These are phyloP conservation scores for Ascochyta clinopodiicola DNA, from an alignment of 2,329 filamentous ascomycete genomes.

Conservation along the genomic window DNA sequence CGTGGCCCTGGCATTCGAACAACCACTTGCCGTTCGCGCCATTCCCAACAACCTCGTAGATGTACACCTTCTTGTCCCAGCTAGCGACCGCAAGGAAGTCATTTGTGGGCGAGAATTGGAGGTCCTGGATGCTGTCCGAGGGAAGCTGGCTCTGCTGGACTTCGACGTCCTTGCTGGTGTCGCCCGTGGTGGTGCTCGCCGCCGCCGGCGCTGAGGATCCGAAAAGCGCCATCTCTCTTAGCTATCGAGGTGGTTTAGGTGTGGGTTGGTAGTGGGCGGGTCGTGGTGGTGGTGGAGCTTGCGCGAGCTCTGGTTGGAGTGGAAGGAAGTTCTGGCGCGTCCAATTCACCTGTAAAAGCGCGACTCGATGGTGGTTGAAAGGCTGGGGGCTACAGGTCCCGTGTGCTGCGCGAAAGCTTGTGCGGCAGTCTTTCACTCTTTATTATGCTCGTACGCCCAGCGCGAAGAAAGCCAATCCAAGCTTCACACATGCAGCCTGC, in stretches of 20 bases:
- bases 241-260: slow-evolving; percentile 6
- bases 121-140: slow-evolving; percentile 86
- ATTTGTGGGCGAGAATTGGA: slow-evolving; percentile 77
- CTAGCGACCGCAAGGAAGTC: slow-evolving; percentile 90
- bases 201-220: slow-evolving; percentile 60
- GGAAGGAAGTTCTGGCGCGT: slow-evolving; percentile 17
- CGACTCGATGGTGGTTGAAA: background rate
- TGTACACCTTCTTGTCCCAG: slow-evolving; percentile 98
- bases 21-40: slow-evolving; percentile 83
- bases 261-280: slow-evolving; percentile 5
- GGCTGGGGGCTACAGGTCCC: background rate
- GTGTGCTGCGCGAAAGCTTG: slow-evolving; percentile 8
- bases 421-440: slow-evolving; percentile 18
- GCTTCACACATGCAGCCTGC: slow-evolving; percentile 41
- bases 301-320: slow-evolving; percentile 24
- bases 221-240: slow-evolving; percentile 65
- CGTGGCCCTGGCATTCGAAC: slow-evolving; percentile 82
- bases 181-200: slow-evolving; percentile 78
- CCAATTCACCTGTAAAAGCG: background rate
- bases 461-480: slow-evolving; percentile 29
- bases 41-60: slow-evolving; percentile 89
- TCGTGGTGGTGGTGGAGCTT: slow-evolving; percentile 24
- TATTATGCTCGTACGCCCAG: slow-evolving; percentile 10
- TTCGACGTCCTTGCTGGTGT: slow-evolving; percentile 87
- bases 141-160: slow-evolving; percentile 71